These are phyloP conservation scores for Buxus sempervirens DNA, from an alignment of 164 flowering plant genomes.

Conservation along the genomic window DNA sequence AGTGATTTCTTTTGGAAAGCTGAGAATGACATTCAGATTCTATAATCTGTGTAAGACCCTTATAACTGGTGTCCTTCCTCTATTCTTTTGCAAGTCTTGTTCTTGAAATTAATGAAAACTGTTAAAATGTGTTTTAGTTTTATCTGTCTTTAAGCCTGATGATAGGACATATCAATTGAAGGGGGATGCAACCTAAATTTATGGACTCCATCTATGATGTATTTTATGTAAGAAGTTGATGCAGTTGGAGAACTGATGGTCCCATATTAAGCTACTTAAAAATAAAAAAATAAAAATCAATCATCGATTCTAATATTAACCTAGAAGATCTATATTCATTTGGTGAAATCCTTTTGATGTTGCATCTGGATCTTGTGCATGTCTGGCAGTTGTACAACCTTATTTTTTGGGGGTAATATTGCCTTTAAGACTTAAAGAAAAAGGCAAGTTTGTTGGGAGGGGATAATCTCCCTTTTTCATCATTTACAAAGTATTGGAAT, in stretches of 20 bases:
- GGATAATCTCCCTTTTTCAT: background rate
- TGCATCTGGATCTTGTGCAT: background rate
- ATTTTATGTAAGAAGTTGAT: background rate
- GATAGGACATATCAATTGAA: background rate
- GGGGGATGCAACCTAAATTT: background rate
- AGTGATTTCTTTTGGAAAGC: no score
- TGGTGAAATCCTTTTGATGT: background rate
- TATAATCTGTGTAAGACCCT: no score
- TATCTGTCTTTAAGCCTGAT: background rate
- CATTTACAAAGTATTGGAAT: background rate
- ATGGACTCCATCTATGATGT: background rate
- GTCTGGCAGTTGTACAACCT: no score
- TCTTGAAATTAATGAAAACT: no score
- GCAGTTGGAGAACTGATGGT: background rate
- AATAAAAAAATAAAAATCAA: background rate
- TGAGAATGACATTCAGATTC: no score
- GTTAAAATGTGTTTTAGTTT: no score
- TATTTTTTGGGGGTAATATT: no score
- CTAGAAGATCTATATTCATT: conserved; percentile 2
- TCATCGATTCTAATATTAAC: background rate
- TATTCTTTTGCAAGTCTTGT: background rate
- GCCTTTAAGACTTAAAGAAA: no score
- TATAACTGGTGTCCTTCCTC: no score
- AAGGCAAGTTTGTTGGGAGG: background rate
- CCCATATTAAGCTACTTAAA: no score